Percentiles rank a stretch among this genome's conserved stretches.
These are phyloP conservation scores for Puccinellia tenuiflora DNA, from an alignment of 176 grass and related monocot species.

Conservation along the genomic window DNA sequence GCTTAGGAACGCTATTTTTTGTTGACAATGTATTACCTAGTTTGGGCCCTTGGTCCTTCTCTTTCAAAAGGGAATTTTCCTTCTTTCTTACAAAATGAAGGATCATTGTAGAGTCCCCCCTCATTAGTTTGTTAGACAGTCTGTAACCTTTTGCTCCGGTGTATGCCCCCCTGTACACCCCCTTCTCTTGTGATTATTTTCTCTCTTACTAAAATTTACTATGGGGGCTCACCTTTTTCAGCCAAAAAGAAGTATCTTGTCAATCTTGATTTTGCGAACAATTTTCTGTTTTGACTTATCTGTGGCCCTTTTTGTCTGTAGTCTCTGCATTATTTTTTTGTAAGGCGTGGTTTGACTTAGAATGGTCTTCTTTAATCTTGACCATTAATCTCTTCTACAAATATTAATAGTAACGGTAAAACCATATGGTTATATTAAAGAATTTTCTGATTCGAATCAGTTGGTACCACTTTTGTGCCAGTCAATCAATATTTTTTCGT, in stretches of 20 bases:
- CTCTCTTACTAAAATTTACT: too few species aligned
- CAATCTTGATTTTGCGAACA: not conserved
- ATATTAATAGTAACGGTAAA: not conserved
- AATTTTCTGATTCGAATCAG: not conserved
- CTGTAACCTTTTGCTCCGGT: too few species aligned
- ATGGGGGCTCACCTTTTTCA: too few species aligned
- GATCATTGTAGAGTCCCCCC: too few species aligned
- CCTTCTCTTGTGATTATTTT: too few species aligned
- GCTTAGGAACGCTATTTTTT: too few species aligned
- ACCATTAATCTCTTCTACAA: not conserved
- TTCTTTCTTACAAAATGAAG: too few species aligned
- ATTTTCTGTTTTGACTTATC: conserved; percentile 11
- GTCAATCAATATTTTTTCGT: not conserved
- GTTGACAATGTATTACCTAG: too few species aligned
- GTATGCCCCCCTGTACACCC: too few species aligned
- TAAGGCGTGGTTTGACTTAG: conserved; percentile 5
- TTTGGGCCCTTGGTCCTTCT: too few species aligned
- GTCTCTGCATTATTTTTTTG: not conserved
- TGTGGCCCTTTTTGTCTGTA: not conserved
- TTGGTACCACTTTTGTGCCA: not conserved
- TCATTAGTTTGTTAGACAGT: too few species aligned
- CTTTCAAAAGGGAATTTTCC: too few species aligned
- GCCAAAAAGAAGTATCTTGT: not conserved
- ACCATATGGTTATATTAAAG: not conserved
- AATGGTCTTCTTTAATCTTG: not conserved